Conservation (phyloP, 1,284 basidiomycete genomes). For the Boletus holoroseus region DNA sequence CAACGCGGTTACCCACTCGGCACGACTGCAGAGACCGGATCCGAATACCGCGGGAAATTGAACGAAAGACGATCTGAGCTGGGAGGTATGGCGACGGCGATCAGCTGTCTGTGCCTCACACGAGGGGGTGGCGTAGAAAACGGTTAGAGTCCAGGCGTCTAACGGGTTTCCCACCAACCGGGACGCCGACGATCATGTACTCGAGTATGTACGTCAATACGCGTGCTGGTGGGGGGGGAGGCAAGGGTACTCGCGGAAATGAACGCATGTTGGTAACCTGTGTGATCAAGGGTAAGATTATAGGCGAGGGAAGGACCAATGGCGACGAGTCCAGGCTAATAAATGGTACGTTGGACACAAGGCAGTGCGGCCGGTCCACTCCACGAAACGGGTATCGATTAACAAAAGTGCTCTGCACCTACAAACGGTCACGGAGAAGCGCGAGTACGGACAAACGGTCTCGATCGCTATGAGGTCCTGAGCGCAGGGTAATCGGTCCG, state of each 20-base stretch:
- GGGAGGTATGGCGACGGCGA: conserved; percentile 20
- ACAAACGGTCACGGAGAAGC: not conserved
- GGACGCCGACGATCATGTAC: not conserved
- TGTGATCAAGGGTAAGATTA: conserved; percentile 15
- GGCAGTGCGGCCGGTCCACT: not conserved
- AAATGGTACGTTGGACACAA: not conserved
- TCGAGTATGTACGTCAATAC: conserved; percentile 29
- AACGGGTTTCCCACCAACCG: conserved; percentile 6
- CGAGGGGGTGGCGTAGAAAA: conserved; percentile 23
- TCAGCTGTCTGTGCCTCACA: conserved; percentile 26
- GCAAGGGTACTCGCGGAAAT: conserved; percentile 21
- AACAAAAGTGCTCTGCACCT: not conserved
- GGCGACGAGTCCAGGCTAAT: not conserved
- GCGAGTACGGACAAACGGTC: not conserved
- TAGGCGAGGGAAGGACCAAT: conserved; percentile 9
- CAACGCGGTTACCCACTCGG: not conserved
- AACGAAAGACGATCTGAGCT: not conserved
- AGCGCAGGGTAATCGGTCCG: conserved; percentile 6
- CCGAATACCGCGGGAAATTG: conserved; percentile 19
- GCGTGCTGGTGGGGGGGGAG: not conserved
- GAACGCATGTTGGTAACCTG: conserved; percentile 13
- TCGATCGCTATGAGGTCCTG: not conserved
- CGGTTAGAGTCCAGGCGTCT: conserved; percentile 1
- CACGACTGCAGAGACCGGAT: not conserved
- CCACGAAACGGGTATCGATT: conserved; percentile 12